Evolutionary conservation across 2,329 filamentous ascomycete species (phyloP).

Genomic region (Hirsutella minnesotensis): DNA sequence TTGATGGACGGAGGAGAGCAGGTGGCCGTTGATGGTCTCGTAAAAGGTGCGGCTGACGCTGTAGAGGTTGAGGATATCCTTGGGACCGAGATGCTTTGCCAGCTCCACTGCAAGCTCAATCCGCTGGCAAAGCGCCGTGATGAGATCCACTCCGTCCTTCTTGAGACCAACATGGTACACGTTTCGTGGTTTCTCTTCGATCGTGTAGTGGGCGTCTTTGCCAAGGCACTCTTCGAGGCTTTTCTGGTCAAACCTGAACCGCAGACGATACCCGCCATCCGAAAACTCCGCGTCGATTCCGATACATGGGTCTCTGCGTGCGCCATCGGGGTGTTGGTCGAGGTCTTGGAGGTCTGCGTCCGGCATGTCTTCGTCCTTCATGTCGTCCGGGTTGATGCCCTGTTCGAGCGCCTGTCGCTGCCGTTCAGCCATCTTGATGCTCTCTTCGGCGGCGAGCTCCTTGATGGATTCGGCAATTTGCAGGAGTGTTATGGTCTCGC

Average conservation of each 20-base stretch:
- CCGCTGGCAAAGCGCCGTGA: constrained; percentile 29
- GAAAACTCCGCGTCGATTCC: no score
- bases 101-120: constrained; percentile 43
- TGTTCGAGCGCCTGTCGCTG: constrained; percentile 2
- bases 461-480: constrained; percentile 12
- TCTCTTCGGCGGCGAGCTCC: constrained; percentile 9
- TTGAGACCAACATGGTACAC: constrained; percentile 13
- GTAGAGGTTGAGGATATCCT: constrained; percentile 53
- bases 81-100: constrained; percentile 38
- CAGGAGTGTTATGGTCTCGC: constrained; percentile 6
- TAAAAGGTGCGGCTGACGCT: constrained; percentile 52
- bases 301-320: no score
- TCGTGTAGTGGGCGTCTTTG: neutral
- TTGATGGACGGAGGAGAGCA: constrained; percentile 44
- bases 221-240: constrained; percentile 17
- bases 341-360: neutral
- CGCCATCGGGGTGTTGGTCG: no score
- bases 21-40: constrained; percentile 43
- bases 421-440: constrained; percentile 3
- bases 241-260: constrained; percentile 16
- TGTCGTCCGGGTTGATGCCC: constrained; percentile 6
- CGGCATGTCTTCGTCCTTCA: constrained; percentile 5
- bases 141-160: constrained; percentile 24
- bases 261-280: constrained; percentile 5
- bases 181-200: constrained; percentile 12